These are phyloP conservation scores for Ascochyta pisi DNA, from an alignment of 2,329 filamentous ascomycete genomes.

Conservation along the genomic window DNA sequence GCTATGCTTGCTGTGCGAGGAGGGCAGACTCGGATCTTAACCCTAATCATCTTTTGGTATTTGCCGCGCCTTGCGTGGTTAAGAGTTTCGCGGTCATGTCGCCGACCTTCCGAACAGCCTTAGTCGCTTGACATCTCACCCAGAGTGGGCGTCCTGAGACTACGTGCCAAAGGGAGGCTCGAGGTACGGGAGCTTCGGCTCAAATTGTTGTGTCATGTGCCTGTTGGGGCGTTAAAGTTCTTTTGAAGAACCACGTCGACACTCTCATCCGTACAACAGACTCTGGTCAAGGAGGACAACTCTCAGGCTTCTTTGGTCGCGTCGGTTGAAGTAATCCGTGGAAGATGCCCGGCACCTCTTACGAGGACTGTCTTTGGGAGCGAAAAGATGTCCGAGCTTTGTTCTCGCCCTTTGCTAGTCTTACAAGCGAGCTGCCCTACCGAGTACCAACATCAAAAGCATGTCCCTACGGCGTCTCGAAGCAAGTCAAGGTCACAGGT, in stretches of 20 bases:
- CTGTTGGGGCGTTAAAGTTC: slow-evolving; percentile 72
- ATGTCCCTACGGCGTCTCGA: slow-evolving; percentile 40
- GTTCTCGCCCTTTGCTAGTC: slow-evolving; percentile 11
- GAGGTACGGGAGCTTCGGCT: slow-evolving; percentile 54
- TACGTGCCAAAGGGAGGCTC: slow-evolving; percentile 49
- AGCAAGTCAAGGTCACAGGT: slow-evolving; percentile 36
- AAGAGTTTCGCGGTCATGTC: slow-evolving; percentile 61
- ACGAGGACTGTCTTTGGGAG: slow-evolving; percentile 60
- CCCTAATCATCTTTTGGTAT: slow-evolving; percentile 85
- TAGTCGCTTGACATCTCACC: slow-evolving; percentile 29
- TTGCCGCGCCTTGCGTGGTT: slow-evolving; percentile 53
- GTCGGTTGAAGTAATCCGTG: slow-evolving; percentile 57
- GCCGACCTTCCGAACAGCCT: slow-evolving; percentile 70
- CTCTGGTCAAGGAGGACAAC: slow-evolving; percentile 69
- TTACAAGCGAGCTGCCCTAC: slow-evolving; percentile 44
- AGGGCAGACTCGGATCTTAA: slow-evolving; percentile 90
- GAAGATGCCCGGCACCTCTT: slow-evolving; percentile 59
- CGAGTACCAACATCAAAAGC: slow-evolving; percentile 40
- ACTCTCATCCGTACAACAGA: slow-evolving; percentile 72
- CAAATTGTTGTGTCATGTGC: slow-evolving; percentile 74
- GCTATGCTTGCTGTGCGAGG: slow-evolving; percentile 51
- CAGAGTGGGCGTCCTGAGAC: slow-evolving; percentile 24
- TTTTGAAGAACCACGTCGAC: slow-evolving; percentile 79
- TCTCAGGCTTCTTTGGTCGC: slow-evolving; percentile 52
- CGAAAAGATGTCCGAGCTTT: slow-evolving; percentile 37